Evolutionary conservation across 2,329 filamentous ascomycete species (phyloP).

Genomic region (Ascosphaera apis): DNA sequence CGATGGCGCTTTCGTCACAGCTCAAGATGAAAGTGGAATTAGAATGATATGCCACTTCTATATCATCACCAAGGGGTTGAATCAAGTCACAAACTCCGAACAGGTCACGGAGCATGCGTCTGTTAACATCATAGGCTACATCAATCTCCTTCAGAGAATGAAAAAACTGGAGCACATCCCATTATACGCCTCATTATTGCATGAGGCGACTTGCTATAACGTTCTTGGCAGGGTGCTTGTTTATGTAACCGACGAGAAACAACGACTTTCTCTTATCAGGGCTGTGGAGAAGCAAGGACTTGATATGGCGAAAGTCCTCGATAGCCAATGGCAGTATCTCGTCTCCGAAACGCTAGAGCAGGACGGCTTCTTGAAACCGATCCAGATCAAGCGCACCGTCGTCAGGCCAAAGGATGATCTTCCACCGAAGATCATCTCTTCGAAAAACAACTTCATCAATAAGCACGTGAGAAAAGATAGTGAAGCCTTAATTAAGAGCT

Average conservation of each 20-base stretch:
- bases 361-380: constrained; percentile 11
- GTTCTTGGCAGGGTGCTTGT: constrained; percentile 58
- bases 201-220: constrained; percentile 35
- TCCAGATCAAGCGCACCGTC: constrained; percentile 22
- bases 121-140: constrained; percentile 51
- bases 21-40: constrained; percentile 33
- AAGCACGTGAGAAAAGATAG: constrained; percentile 34
- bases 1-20: constrained; percentile 21
- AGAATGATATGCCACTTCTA: constrained; percentile 45
- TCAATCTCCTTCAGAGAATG: constrained; percentile 50
- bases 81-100: constrained; percentile 11
- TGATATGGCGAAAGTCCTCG: constrained; percentile 49
- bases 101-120: constrained; percentile 39
- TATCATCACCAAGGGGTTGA: constrained; percentile 23
- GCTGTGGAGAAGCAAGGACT: constrained; percentile 56
- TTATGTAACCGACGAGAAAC: constrained; percentile 42
- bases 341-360: constrained; percentile 14
- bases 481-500: constrained; percentile 52
- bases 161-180: constrained; percentile 60
- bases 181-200: constrained; percentile 64
- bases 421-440: constrained; percentile 33
- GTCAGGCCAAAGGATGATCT: constrained; percentile 24
- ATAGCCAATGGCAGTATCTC: constrained; percentile 34
- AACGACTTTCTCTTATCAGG: constrained; percentile 27
- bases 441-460: constrained; percentile 49